Evolutionary conservation across 2,329 filamentous ascomycete species (phyloP), one percentile per base, ranked within the genome.

Genomic region (Ophiocordyceps robertsii): DNA sequence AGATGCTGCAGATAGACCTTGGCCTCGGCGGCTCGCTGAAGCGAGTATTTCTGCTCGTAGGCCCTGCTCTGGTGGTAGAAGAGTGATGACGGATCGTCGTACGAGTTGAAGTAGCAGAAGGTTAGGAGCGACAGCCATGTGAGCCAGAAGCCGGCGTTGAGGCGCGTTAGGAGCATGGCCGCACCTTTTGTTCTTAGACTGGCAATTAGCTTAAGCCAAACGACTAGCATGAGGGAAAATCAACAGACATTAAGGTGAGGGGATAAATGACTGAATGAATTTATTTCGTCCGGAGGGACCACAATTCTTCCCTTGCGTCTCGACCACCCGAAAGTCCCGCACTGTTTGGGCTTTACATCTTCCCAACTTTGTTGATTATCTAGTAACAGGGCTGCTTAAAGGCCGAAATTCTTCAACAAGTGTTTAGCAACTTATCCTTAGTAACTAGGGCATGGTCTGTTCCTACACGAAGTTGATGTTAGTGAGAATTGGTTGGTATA

Each of bases 81-180:
- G 45, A 59, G 46, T 5, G 59, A 61, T 2, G 56, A 56, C 6
- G 59, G 59, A 46, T 61, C 59, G 44, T 61, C 58, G 45, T 50
- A 59, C 29, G 56, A 54, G 47, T 59, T 55, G 27, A 49, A 45
- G 43, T 50, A 56, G 48, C 55, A 55, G 46, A 53, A 56, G 11
- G 52, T 7, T 1, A 56, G 44, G 17, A 56, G 53, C 17, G 42
- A 38, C 24, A 56, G 39, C 57, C 56, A 61, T 29, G 55, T 21
- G 30, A 51, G 41, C 51, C 55, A 59, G 49, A 61, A 61, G 49
- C 44, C 49, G 31, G 49, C 47, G 50, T 60, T 61, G 44, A 38
- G 27, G 10, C 37, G 40, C 16, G 31, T 24, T 21, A 41, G n/a
- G 24, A 35, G 31, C 39, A 41, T 41, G 21, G 21, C 17, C 7